These are phyloP conservation scores for Scenedesmus sp. DNA, from an alignment of 163 green algal genomes.

Conservation along the genomic window DNA sequence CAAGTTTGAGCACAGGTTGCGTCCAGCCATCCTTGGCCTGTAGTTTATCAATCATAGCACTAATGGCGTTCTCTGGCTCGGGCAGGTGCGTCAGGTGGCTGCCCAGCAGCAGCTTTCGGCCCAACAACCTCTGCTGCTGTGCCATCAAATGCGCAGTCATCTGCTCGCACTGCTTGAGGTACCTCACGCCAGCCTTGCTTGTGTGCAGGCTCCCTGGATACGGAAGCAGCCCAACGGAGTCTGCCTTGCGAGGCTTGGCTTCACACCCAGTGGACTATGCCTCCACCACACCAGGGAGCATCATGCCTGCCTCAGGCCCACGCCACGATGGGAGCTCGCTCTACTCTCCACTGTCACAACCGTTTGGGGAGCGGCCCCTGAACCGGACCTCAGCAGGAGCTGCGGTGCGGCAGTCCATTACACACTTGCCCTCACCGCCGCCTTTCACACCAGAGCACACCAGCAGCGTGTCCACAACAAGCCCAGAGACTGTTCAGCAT, in stretches of 20 bases:
- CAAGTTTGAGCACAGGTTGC: not conserved
- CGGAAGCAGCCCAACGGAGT: not conserved
- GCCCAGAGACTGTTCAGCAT: not conserved
- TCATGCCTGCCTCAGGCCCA: not conserved
- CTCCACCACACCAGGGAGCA: slow-evolving; percentile 5
- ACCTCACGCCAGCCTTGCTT: not conserved
- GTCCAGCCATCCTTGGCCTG: too few relatives aligned
- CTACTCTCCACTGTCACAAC: slow-evolving; percentile 39
- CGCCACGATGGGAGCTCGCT: not conserved
- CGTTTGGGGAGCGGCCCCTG: slow-evolving; percentile 7
- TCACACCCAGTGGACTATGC: not conserved
- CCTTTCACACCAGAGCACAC: slow-evolving; percentile 34
- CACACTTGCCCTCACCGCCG: slow-evolving; percentile 28
- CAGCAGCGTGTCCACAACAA: not conserved
- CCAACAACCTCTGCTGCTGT: not conserved
- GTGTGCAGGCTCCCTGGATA: not conserved
- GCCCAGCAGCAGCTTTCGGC: not conserved
- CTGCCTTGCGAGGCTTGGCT: not conserved
- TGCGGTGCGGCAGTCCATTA: not conserved
- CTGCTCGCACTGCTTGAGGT: not conserved
- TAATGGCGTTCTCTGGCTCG: not conserved
- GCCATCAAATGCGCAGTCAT: not conserved
- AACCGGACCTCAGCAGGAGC: slow-evolving; percentile 13
- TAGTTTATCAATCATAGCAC: not conserved
- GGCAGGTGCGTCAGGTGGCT: not conserved